Conservation (phyloP, 2,329 filamentous ascomycete genomes). For the Teratosphaeria gauchensis region DNA sequence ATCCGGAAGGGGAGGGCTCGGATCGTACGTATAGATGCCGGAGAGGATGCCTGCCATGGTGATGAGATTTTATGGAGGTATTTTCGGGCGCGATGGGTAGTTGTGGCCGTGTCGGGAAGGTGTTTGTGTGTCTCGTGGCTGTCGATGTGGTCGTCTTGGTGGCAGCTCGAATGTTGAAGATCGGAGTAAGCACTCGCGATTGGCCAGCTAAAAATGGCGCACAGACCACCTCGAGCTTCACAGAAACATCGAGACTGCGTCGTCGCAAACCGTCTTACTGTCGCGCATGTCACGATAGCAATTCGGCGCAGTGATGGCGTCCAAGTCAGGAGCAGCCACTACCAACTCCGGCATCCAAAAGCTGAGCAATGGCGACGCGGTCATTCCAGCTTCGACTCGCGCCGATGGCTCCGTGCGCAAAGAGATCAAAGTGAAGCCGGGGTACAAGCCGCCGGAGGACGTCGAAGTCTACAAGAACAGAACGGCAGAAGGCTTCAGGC, state of each 20-base stretch:
- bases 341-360: slow-evolving; percentile 54
- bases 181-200: not conserved
- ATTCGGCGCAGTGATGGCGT: slow-evolving; percentile 1
- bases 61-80: slow-evolving; percentile 1
- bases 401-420: slow-evolving; percentile 85
- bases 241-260: not conserved
- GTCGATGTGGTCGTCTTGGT: not conserved
- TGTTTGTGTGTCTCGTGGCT: not conserved
- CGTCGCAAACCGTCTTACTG: not conserved
- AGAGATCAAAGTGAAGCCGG: slow-evolving; percentile 87
- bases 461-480: slow-evolving; percentile 94
- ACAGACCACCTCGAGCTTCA: not conserved
- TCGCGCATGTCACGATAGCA: slow-evolving; percentile 4
- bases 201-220: not conserved
- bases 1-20: slow-evolving; percentile 8
- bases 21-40: slow-evolving; percentile 45
- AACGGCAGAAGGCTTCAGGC: slow-evolving; percentile 75
- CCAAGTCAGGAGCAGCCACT: slow-evolving; percentile 3
- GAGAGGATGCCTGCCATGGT: slow-evolving; percentile 52
- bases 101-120: not conserved
- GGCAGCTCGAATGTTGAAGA: slow-evolving; percentile 2
- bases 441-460: slow-evolving; percentile 89
- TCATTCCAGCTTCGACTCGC: slow-evolving; percentile 79
- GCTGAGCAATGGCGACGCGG: slow-evolving; percentile 64
- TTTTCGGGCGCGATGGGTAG: not conserved